phyloP scores from a whole-genome alignment of 805 yeast genomes.

The Saturnispora quitensis region DNA sequence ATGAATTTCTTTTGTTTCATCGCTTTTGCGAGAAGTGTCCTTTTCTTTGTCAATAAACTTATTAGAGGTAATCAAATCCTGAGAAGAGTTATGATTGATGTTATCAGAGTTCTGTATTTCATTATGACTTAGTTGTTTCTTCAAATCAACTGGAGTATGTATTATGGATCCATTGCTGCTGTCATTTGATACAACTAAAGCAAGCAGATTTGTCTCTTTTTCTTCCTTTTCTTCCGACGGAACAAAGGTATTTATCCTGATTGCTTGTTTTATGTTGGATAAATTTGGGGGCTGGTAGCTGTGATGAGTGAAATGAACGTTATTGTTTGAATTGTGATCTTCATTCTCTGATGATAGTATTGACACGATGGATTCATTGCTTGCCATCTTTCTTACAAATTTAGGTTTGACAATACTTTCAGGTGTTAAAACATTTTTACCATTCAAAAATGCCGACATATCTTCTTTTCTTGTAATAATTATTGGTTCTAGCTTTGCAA shows the following conservation, averaged over 20 bases:
- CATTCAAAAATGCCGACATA: conserved; percentile 12
- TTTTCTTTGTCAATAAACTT: not conserved
- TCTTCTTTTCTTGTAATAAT: conserved; percentile 5
- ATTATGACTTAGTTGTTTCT: not conserved
- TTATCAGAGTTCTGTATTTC: not conserved
- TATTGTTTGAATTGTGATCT: not conserved
- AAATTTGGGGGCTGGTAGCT: not conserved
- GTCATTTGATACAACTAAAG: not conserved
- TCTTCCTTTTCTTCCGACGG: not conserved
- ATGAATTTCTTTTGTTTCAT: not conserved
- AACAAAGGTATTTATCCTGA: not conserved
- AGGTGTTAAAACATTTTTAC: conserved; percentile 10
- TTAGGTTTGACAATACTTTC: not conserved
- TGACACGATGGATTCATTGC: conserved; percentile 2
- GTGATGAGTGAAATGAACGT: not conserved
- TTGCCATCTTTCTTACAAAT: not conserved
- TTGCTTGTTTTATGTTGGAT: not conserved
- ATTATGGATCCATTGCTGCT: conserved; percentile 2
- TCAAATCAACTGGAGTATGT: conserved; percentile 1
- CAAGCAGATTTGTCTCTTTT: not conserved
- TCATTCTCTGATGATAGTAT: conserved; percentile 4
- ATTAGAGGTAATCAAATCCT: not conserved
- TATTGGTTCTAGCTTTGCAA: conserved; percentile 9
- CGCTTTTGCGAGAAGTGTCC: not conserved
- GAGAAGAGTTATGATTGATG: not conserved